These are phyloP conservation scores for Saturnispora bothae DNA, from an alignment of 805 yeast genomes.

Conservation along the genomic window DNA sequence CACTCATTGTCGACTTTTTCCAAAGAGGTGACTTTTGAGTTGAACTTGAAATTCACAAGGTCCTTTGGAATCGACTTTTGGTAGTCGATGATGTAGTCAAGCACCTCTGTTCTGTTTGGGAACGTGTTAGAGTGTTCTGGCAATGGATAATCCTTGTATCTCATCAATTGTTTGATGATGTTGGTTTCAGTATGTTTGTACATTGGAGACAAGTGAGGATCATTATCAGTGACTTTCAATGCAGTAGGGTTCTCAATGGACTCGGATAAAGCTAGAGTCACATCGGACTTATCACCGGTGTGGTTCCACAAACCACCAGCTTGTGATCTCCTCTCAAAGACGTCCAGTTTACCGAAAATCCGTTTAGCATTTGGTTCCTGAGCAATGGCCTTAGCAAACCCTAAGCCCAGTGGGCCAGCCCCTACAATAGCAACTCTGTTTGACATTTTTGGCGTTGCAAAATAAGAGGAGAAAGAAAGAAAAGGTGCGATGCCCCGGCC, in stretches of 20 bases:
- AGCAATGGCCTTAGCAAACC: conserved; percentile 26
- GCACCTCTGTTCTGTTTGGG: conserved; percentile 52
- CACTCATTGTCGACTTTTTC: conserved; percentile 22
- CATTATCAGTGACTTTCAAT: conserved; percentile 13
- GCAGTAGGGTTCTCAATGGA: conserved; percentile 12
- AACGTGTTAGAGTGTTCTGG: conserved; percentile 37
- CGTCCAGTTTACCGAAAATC: conserved; percentile 18
- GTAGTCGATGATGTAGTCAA: conserved; percentile 49
- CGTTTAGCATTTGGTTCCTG: conserved; percentile 22
- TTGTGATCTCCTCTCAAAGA: conserved; percentile 23
- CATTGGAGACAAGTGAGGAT: conserved; percentile 24
- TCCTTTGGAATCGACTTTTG: conserved; percentile 30
- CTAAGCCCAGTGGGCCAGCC: conserved; percentile 28
- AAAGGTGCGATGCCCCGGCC: too few relatives aligned
- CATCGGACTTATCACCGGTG: conserved; percentile 20
- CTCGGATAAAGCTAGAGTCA: conserved; percentile 13
- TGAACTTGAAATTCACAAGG: conserved; percentile 26
- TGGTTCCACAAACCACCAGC: conserved; percentile 29
- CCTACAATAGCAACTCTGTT: conserved; percentile 25
- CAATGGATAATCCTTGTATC: conserved; percentile 22
- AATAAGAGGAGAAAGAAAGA: too few relatives aligned
- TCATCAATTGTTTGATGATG: conserved; percentile 24
- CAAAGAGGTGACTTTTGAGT: conserved; percentile 38
- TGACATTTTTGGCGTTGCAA: not conserved
- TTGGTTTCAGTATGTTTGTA: conserved; percentile 28